Conservation (phyloP, 176 grass and related monocot genomes). For the Phoenix dactylifera region DNA sequence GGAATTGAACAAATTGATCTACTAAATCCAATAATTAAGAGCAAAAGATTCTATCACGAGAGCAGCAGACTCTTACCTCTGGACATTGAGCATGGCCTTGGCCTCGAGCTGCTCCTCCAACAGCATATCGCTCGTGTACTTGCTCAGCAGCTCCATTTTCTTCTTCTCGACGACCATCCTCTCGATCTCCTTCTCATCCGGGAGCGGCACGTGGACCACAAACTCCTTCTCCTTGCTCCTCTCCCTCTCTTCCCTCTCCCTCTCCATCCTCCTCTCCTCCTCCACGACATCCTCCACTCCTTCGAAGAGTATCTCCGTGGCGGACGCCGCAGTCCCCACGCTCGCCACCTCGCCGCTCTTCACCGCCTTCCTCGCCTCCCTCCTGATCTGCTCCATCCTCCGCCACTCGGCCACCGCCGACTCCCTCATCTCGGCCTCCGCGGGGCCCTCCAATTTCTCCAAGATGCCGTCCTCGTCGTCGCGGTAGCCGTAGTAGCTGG, state of each 20-base stretch:
- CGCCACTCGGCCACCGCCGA: slow-evolving; percentile 52
- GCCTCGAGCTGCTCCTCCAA: slow-evolving; percentile 71
- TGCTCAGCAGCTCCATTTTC: slow-evolving; percentile 87
- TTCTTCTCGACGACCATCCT: slow-evolving; percentile 86
- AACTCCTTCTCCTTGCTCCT: slow-evolving; percentile 51
- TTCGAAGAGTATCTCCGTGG: slow-evolving; percentile 64
- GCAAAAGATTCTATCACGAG: no score
- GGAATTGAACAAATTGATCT: no score
- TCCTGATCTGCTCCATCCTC: slow-evolving; percentile 54
- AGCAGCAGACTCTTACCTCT: slow-evolving; percentile 27
- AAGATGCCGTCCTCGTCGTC: slow-evolving; percentile 94
- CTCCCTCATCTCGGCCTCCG: slow-evolving; percentile 58
- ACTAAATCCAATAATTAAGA: no score
- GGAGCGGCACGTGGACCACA: slow-evolving; percentile 75
- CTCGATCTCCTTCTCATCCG: slow-evolving; percentile 90
- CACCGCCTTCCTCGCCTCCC: slow-evolving; percentile 78
- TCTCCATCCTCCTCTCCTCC: slow-evolving; percentile 70
- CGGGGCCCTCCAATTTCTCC: slow-evolving; percentile 59
- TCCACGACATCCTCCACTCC: slow-evolving; percentile 92
- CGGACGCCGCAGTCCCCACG: slow-evolving; percentile 29
- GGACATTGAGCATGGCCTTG: slow-evolving; percentile 96
- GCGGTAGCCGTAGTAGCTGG: slow-evolving; percentile 81
- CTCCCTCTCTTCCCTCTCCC: slow-evolving; percentile 53
- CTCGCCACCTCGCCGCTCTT: slow-evolving; percentile 66
- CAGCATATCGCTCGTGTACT: slow-evolving; percentile 65